These are phyloP conservation scores for Cucumis hystrix DNA, from an alignment of 306 rosid species.

Conservation along the genomic window DNA sequence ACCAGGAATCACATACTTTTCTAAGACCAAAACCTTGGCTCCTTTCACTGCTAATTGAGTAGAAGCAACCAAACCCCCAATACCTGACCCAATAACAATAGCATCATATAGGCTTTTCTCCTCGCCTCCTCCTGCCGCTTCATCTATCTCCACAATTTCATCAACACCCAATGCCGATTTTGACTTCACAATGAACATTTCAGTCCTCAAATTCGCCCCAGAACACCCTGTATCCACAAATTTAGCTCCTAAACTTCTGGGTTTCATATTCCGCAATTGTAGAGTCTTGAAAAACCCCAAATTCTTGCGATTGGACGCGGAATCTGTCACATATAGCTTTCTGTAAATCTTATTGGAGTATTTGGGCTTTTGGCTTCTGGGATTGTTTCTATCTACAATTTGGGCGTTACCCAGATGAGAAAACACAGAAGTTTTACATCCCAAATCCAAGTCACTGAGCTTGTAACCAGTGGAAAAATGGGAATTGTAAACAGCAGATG, in stretches of 20 bases:
- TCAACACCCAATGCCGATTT: conserved; percentile 23
- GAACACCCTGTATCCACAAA: not conserved
- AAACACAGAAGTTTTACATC: not conserved
- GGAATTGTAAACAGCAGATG: conserved; percentile 10
- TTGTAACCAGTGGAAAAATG: conserved; percentile 8
- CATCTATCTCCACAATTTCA: conserved; percentile 28
- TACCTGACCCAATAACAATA: conserved; percentile 88
- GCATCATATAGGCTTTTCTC: conserved; percentile 47
- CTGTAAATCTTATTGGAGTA: not conserved
- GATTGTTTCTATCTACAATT: not conserved
- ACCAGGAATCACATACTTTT: conserved; percentile 95
- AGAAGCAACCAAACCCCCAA: conserved; percentile 88
- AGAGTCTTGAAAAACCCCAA: not conserved
- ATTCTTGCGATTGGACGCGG: not conserved
- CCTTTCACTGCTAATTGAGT: conserved; percentile 93
- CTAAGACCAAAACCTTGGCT: conserved; percentile 76
- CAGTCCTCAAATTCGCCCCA: conserved; percentile 7
- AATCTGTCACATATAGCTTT: not conserved
- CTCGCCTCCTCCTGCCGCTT: not conserved
- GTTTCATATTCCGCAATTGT: not conserved
- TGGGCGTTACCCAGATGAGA: not conserved
- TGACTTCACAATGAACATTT: conserved; percentile 20
- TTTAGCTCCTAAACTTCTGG: not conserved
- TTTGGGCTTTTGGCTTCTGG: not conserved
- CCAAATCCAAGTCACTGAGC: not conserved